Evolutionary conservation across 78 protist species (phyloP).

Genomic region (Dictyostelium brefeldianum): DNA sequence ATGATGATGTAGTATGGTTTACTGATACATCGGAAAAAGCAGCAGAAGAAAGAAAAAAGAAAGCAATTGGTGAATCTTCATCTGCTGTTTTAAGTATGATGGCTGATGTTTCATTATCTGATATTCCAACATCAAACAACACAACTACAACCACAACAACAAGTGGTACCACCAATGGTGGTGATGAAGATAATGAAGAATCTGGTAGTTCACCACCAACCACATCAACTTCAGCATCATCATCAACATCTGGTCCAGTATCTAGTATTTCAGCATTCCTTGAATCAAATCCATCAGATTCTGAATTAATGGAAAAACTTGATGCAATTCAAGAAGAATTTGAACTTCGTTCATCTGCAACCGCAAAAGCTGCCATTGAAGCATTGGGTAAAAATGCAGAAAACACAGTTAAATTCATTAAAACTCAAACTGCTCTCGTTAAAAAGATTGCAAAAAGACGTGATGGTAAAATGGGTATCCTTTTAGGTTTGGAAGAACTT

Average conservation of each 20-base stretch:
- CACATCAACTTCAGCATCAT: too few species aligned
- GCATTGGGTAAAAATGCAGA: conserved; percentile 33
- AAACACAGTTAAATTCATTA: conserved; percentile 10
- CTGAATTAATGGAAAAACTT: conserved; percentile 30
- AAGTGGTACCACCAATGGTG: background rate
- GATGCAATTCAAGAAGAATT: conserved; percentile 40
- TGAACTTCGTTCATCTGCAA: conserved; percentile 40
- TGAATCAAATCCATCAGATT: conserved; percentile 19
- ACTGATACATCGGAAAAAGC: conserved; percentile 80
- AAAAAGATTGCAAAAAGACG: conserved; percentile 17
- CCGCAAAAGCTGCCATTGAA: conserved; percentile 59
- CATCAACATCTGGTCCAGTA: conserved; percentile 34
- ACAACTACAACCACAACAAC: background rate
- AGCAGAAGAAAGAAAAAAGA: conserved; percentile 73
- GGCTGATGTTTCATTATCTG: background rate
- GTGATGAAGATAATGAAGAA: background rate
- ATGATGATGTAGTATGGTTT: conserved; percentile 78
- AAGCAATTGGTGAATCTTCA: conserved; percentile 40
- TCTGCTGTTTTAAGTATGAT: conserved; percentile 48
- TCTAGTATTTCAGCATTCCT: background rate
- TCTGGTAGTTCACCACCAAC: too few species aligned
- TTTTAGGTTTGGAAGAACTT: conserved; percentile 41
- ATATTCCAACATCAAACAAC: background rate
- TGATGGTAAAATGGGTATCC: conserved; percentile 71
- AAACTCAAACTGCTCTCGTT: conserved; percentile 25